Evolutionary conservation across 2,329 filamentous ascomycete species (phyloP).

Genomic region (Phaeosphaeriaceae sp.): DNA sequence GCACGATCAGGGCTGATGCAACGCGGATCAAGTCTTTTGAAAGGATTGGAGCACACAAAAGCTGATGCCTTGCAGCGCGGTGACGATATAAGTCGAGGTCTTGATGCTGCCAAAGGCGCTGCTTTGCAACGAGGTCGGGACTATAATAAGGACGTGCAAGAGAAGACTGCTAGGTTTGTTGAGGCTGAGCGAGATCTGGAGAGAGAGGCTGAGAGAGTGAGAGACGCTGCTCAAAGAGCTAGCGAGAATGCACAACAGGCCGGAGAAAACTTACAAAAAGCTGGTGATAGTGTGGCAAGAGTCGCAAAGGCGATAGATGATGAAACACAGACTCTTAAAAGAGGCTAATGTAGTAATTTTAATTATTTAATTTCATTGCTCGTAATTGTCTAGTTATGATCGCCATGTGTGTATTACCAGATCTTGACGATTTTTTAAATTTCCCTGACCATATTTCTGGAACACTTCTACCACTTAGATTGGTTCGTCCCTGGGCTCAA

Average conservation of each 20-base stretch:
- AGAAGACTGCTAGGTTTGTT: constrained; percentile 3
- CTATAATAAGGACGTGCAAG: constrained; percentile 8
- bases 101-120: constrained; percentile 7
- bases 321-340: constrained; percentile 11
- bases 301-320: constrained; percentile 17
- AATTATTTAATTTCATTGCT: background rate
- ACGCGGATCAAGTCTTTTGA: constrained; percentile 7
- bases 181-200: constrained; percentile 14
- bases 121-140: constrained; percentile 9
- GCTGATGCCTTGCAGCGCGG: constrained; percentile 7
- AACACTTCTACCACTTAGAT: too few relatives aligned
- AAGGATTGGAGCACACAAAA: constrained; percentile 4
- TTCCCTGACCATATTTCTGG: too few relatives aligned
- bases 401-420: too few relatives aligned
- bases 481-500: constrained; percentile 54
- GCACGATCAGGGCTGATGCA: constrained; percentile 7
- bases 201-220: constrained; percentile 7
- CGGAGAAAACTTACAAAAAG: constrained; percentile 10
- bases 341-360: background rate
- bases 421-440: too few relatives aligned
- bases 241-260: constrained; percentile 12
- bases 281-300: constrained; percentile 16
- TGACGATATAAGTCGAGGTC: constrained; percentile 5
- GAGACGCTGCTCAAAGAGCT: constrained; percentile 8
- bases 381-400: background rate